phyloP scores from a whole-genome alignment of 257 asterid genomes.

The Fraxinus anomala region DNA sequence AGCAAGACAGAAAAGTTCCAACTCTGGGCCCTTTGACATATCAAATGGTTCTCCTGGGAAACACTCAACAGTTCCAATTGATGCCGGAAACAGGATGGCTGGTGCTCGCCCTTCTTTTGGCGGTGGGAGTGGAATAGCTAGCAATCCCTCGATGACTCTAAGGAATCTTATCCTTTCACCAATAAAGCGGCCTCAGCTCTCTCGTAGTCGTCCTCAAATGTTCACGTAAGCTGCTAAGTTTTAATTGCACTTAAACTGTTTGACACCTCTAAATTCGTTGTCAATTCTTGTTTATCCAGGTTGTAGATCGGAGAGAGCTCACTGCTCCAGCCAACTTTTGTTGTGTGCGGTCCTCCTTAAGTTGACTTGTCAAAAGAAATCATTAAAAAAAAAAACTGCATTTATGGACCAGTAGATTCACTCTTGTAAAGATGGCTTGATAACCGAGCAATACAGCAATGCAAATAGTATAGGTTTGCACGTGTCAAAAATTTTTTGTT shows the following conservation, averaged over 20 bases:
- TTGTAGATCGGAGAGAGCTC: slow-evolving; percentile 30
- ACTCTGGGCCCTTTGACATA: slow-evolving; percentile 64
- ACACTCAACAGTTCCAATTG: slow-evolving; percentile 53
- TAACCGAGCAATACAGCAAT: not conserved
- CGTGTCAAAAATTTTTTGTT: not conserved
- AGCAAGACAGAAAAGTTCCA: slow-evolving; percentile 60
- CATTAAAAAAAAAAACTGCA: not conserved
- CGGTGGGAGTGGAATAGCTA: slow-evolving; percentile 46
- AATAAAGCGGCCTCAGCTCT: slow-evolving; percentile 80
- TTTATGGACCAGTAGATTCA: not conserved
- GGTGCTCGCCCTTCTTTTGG: slow-evolving; percentile 55
- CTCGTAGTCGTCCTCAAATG: slow-evolving; percentile 71
- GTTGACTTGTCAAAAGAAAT: not conserved
- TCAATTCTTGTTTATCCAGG: slow-evolving; percentile 29
- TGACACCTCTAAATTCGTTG: slow-evolving; percentile 11
- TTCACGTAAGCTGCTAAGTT: slow-evolving; percentile 62
- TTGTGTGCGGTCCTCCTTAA: not conserved
- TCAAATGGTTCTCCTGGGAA: slow-evolving; percentile 70
- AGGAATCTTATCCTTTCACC: slow-evolving; percentile 89
- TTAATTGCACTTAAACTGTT: not conserved
- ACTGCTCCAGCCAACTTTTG: not conserved
- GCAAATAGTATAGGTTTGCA: not conserved
- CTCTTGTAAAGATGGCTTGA: slow-evolving; percentile 1
- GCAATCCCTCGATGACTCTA: slow-evolving; percentile 78
- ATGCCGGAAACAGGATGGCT: slow-evolving; percentile 61